Evolutionary conservation across 1,284 basidiomycete genomes (phyloP), one percentile per base, ranked within the genome.

Genomic region (Fistulinella cinereoalba): DNA sequence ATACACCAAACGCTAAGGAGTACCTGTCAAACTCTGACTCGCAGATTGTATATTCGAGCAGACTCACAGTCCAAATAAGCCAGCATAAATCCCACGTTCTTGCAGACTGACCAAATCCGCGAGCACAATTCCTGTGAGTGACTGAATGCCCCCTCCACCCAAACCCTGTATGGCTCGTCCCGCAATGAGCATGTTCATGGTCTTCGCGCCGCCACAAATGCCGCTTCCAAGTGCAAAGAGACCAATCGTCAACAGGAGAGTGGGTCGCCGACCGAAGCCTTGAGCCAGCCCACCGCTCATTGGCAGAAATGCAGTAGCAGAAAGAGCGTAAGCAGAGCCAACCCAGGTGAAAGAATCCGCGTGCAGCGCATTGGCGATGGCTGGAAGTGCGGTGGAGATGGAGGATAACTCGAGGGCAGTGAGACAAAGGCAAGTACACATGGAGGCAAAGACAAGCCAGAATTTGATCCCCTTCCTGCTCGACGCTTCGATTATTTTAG

Each of bases 51-150:
- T n/a, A 33, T 23, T 28, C 7, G 2, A 34, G 5, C n/a, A n/a
- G n/a, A 27, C 56, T 42, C 23, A 58, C 56, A 58, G 32, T n/a
- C 49, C 44, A 39, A 51, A 58, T n/a, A 66, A 51, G 23, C 70
- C 66, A 3, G 60, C 54, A 36, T 68, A 72, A 15, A 59, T 37
- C 12, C 71, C 71, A 6, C 71, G 58, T 41, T 74, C 70, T 19
- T 56, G 50, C 2, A 73, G 57, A 1, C 69, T 58, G 3, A 71
- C 68, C n/a, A 74, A 52, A 52, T 73, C 71, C 3, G 64, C 61
- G 3, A 71, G 44, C 64, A 2, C 71, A 68, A n/a, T n/a, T n/a
- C n/a, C n/a, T n/a, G n/a, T n/a, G n/a, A n/a, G n/a, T n/a, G n/a
- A n/a, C n/a, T n/a, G n/a, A n/a, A n/a, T n/a, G n/a, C n/a, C n/a